These are phyloP conservation scores for Acrodontium crateriforme DNA, from an alignment of 2,329 filamentous ascomycete species.

Conservation along the genomic window DNA sequence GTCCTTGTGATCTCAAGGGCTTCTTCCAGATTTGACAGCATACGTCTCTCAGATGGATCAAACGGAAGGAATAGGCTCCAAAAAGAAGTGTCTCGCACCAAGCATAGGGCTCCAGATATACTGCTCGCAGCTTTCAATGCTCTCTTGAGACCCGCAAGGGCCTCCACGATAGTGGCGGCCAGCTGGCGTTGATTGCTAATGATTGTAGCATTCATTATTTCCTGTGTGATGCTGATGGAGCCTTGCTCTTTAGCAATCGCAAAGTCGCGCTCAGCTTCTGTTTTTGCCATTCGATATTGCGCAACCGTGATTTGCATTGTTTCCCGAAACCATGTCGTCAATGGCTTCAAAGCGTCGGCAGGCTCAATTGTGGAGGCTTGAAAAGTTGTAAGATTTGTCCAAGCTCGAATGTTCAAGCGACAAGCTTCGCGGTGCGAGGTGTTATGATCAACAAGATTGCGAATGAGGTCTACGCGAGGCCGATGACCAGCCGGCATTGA, in stretches of 20 bases:
- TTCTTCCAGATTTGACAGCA: conserved; percentile 33
- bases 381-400: conserved; percentile 43
- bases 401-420: conserved; percentile 43
- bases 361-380: conserved; percentile 41
- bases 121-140: conserved; percentile 25
- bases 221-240: conserved; percentile 27
- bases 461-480: conserved; percentile 38
- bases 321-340: conserved; percentile 41
- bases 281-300: conserved; percentile 42
- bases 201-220: conserved; percentile 39
- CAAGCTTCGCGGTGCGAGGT: conserved; percentile 46
- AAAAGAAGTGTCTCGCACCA: conserved; percentile 26
- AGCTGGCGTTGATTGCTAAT: conserved; percentile 44
- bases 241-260: conserved; percentile 24
- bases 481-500: conserved; percentile 39
- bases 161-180: conserved; percentile 39
- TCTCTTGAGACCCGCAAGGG: conserved; percentile 36
- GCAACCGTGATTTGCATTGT: conserved; percentile 39
- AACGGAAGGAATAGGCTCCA: conserved; percentile 38
- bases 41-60: conserved; percentile 29
- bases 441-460: conserved; percentile 41
- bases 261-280: conserved; percentile 43
- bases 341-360: conserved; percentile 29
- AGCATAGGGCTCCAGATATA: conserved; percentile 11
- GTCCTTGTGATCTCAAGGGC: conserved; percentile 34